Percentiles rank a stretch among this genome's conserved stretches.
These are phyloP conservation scores for Lentinula lateritia DNA, from an alignment of 768 basidiomycete species.

Conservation along the genomic window DNA sequence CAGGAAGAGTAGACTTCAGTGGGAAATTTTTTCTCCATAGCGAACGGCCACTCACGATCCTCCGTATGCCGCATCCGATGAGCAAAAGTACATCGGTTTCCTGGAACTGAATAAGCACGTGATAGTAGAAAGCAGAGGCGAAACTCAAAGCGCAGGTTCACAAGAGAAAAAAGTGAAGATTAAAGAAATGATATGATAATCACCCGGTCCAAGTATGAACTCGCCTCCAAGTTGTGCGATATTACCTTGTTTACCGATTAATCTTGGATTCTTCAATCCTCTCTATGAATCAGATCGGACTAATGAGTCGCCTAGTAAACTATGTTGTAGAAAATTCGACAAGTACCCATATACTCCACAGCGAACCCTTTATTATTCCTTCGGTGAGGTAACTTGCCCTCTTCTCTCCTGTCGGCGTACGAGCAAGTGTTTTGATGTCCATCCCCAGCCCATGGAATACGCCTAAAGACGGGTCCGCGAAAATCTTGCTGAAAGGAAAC, in stretches of 20 bases:
- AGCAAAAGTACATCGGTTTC: conserved; percentile 42
- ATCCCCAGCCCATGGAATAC: conserved; percentile 61
- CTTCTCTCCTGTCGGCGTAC: conserved; percentile 38
- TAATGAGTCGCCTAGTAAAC: background rate
- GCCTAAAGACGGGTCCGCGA: conserved; percentile 57
- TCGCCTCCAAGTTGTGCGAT: conserved; percentile 60
- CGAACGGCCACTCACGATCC: conserved; percentile 32
- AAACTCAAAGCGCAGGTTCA: background rate
- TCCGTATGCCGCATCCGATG: conserved; percentile 58
- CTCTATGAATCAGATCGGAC: conserved; percentile 20
- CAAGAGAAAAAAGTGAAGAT: background rate
- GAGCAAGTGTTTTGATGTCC: conserved; percentile 40
- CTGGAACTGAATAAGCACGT: conserved; percentile 17
- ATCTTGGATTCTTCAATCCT: conserved; percentile 34
- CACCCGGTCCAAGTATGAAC: conserved; percentile 56
- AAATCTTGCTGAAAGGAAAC: conserved; percentile 41
- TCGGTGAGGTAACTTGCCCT: conserved; percentile 41
- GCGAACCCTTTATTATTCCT: conserved; percentile 21
- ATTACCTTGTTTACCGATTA: conserved; percentile 60
- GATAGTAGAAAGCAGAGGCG: background rate
- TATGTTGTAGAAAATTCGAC: background rate
- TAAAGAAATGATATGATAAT: conserved; percentile 1
- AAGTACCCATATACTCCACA: conserved; percentile 42
- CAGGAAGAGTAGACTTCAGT: background rate
- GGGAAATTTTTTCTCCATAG: background rate